These are phyloP conservation scores for Graphilbum fragrans DNA, from an alignment of 2,329 filamentous ascomycete species.

Conservation along the genomic window DNA sequence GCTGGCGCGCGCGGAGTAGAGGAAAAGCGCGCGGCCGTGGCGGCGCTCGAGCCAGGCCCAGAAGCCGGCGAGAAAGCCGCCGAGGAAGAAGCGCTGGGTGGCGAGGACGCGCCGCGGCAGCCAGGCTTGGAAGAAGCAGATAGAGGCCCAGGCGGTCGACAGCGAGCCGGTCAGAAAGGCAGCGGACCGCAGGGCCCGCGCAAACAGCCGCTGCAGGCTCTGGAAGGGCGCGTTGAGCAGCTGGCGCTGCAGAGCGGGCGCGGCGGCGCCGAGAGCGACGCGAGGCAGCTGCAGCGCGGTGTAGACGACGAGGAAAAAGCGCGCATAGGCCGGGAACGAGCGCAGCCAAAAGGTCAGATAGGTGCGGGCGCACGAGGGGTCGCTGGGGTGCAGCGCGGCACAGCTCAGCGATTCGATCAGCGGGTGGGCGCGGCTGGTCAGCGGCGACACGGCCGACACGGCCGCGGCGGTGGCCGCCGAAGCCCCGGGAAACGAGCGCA, in stretches of 20 bases:
- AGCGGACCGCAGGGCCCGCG: constrained; percentile 59
- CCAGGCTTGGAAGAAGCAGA: constrained; percentile 77
- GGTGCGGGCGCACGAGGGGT: constrained; percentile 79
- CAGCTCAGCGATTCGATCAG: constrained; percentile 78
- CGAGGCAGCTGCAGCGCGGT: constrained; percentile 57
- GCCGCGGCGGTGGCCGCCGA: constrained; percentile 42
- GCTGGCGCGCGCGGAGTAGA: constrained; percentile 68
- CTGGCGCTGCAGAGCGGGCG: constrained; percentile 23
- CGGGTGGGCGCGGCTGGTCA: constrained; percentile 77
- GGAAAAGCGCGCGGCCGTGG: constrained; percentile 54
- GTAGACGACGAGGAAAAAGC: constrained; percentile 67
- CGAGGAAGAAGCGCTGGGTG: constrained; percentile 80
- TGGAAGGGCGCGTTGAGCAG: constrained; percentile 59
- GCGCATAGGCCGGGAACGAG: constrained; percentile 66
- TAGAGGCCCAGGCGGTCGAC: constrained; percentile 74
- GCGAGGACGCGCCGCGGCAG: constrained; percentile 65
- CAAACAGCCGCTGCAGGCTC: constrained; percentile 53
- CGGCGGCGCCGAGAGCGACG: constrained; percentile 22
- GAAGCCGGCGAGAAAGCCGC: constrained; percentile 72
- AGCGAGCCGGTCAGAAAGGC: constrained; percentile 74
- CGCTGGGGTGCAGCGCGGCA: constrained; percentile 74
- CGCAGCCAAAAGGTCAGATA: constrained; percentile 80
- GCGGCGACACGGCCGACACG: constrained; percentile 58
- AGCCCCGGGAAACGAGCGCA: constrained; percentile 50
- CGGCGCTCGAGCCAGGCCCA: constrained; percentile 70